A percentile compares a stretch with the other conserved stretches of the same genome.
Conservation (phyloP, 2,329 filamentous ascomycete genomes). For the Fusarium haematococcum region DNA sequence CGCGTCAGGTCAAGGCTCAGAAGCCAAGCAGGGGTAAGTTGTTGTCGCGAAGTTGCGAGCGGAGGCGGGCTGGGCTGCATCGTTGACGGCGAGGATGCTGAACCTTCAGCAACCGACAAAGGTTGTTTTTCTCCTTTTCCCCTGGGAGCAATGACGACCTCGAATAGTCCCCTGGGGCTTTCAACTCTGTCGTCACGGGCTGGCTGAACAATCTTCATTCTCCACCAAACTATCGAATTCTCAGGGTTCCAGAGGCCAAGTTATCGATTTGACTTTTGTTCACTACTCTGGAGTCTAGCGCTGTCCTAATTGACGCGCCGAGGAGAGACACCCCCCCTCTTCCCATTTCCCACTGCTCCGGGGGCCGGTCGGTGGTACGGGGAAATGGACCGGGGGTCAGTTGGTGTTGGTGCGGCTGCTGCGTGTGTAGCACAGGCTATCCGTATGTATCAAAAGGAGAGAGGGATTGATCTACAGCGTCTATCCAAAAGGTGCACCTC, state of each 20-base stretch:
- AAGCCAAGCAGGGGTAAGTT: neutral
- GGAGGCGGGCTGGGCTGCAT: neutral
- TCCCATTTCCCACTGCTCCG: slow-evolving; percentile 25
- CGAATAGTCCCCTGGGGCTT: slow-evolving; percentile 2
- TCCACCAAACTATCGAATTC: slow-evolving; percentile 32
- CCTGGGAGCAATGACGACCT: neutral
- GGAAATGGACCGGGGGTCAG: slow-evolving; percentile 15
- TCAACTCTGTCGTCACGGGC: slow-evolving; percentile 20
- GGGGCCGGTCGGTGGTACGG: slow-evolving; percentile 13
- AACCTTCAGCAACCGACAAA: slow-evolving; percentile 8
- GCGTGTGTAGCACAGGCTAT: slow-evolving; percentile 8
- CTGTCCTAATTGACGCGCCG: slow-evolving; percentile 1
- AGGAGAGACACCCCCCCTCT: slow-evolving; percentile 22
- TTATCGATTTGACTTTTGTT: slow-evolving; percentile 6
- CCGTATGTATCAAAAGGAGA: neutral
- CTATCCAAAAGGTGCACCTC: slow-evolving; percentile 16
- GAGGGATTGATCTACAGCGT: slow-evolving; percentile 11
- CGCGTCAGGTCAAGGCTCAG: slow-evolving; percentile 3
- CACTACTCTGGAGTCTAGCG: slow-evolving; percentile 31
- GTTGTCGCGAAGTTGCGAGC: neutral
- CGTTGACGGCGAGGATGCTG: slow-evolving; percentile 8
- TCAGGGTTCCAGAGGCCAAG: slow-evolving; percentile 1
- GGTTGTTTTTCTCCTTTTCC: neutral
- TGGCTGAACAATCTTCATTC: slow-evolving; percentile 5
- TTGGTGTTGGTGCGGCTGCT: neutral